Evolutionary conservation across 1,284 basidiomycete genomes (phyloP).

Genomic region (Cystobasidium slooffiae): DNA sequence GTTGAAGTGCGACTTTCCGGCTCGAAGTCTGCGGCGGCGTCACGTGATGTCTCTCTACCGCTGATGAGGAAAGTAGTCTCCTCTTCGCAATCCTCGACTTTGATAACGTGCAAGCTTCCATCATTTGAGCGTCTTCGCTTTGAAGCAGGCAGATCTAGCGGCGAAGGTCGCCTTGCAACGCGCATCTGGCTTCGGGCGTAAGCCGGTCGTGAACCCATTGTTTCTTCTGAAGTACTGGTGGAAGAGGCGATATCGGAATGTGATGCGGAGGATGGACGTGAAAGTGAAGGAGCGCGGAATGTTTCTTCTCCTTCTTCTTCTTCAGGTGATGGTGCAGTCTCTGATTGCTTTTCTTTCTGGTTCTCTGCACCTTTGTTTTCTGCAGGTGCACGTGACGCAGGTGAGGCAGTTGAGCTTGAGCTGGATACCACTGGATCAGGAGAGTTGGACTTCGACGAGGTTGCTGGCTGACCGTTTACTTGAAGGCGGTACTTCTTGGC

Average conservation of each 20-base stretch:
- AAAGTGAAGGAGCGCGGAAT: background rate
- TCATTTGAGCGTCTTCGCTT: conserved; percentile 23
- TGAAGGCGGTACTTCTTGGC: conserved; percentile 5
- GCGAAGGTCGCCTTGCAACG: conserved; percentile 1
- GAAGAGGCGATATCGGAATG: background rate
- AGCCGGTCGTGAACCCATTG: conserved; percentile 8
- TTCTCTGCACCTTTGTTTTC: background rate
- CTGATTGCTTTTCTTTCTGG: background rate
- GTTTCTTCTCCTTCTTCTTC: background rate
- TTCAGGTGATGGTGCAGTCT: background rate
- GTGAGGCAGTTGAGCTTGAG: background rate
- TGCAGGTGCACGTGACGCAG: background rate
- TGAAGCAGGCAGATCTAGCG: conserved; percentile 9
- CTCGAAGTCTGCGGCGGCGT: background rate
- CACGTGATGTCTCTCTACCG: background rate
- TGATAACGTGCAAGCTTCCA: background rate
- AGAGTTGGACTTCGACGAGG: background rate
- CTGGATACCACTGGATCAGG: background rate
- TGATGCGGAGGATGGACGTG: background rate
- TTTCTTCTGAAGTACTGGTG: background rate
- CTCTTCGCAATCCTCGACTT: conserved; percentile 10
- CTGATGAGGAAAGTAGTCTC: conserved; percentile 3
- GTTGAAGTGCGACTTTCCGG: background rate
- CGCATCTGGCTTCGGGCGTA: background rate
- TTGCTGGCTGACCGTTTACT: background rate